Base-by-base conservation (phyloP, 2,329 filamentous ascomycete species). In the Tetracladium maxilliforme region DNA sequence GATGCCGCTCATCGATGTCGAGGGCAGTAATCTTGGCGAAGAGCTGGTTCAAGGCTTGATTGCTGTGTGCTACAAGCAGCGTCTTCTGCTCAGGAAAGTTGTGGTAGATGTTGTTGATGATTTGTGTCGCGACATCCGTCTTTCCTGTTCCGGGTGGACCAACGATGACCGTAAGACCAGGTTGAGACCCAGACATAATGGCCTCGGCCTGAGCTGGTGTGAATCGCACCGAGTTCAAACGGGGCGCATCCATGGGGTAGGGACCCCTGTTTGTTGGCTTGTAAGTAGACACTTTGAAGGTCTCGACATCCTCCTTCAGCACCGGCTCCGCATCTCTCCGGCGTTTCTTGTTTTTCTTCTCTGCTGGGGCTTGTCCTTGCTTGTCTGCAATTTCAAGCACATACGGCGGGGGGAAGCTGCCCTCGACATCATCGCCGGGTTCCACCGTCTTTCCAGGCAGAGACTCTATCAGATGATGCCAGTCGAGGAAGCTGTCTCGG, bases 41-140 rank as follows among this genome's bases (percentile, higher is more conserved):
- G 2, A 98, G 63, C 47, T 98, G 90, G 43, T 98, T 98, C 7
- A 98, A 60, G 3, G 90, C 92, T 49, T 98, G 92, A 44, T 98
- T 98, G 51, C 87, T 95, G 49, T 98, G 90, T 5, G 90, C 90
- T 34, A 98, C 72, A 20, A 98, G 69, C 11, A 98, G 58, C 1
- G 90, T 98, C 39, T 83, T 78, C 49, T 98, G 84, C 34, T 76
- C 64, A 6, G 90, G 86, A 46, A 94, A 98, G 52, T 95, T 93
- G 58, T 95, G 87, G 45, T 98, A 98, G 39, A 98, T 79, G 48
- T 95, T 94, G 57, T 82, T 94, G 54, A 98, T 98, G 46, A 95
- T 92, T 49, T 98, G 90, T 5, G 87, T 94, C 23, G 84, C 86
- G 26, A 98, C 90, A 51, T 98, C 90, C n/a, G 90, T 98, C 58